Base-by-base conservation (phyloP, 345 rosid species). In the Rhizophora mangle region DNA sequence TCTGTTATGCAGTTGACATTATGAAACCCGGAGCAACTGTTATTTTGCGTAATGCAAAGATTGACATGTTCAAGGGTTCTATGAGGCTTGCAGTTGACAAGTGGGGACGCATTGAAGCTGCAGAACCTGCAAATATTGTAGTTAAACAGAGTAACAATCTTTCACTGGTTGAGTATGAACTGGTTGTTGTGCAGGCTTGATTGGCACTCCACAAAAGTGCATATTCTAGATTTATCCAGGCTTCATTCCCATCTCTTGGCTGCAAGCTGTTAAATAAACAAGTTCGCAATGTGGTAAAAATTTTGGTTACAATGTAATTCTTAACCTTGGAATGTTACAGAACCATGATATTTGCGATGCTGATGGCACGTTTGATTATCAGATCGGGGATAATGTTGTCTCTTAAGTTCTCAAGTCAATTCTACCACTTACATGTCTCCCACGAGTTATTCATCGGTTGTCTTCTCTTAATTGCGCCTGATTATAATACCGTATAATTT, bases 21-120 rank as follows among this genome's bases (percentile, higher is more conserved):
- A 80, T 94, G 95, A 78, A 79, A 70, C 79, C 84, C 0, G 97
- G 92, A 1, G 68, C 80, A 36, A 91, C 97, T 1, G 86, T 94
- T 59, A 89, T 87, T 39, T 77, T 94, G 63, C 89, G 96, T 0
- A 94, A 94, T 73, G 94, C 98, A 1, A 94, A 91, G 90, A 89
- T 94, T 55, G 96, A 88, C 74, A 91, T 94, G 98, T 94, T 94
- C 84, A 94, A 94, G 80, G 84, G 97, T 19, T 82, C 95, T 9
- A 94, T 94, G 98, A 88, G 98, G 91, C 86, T 94, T 29, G 93
- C 95, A 0, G 98, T 94, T 39, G 97, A 94, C 81, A 91, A 94
- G 73, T 91, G 98, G 98, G 98, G 98, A 21, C 96, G 84, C 13
- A 78, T 94, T 0, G 95, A 94, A 82, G 93, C 80, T 20, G 81